Percentiles rank a stretch among this genome's conserved stretches.
phyloP scores from a whole-genome alignment of 768 basidiomycete species.

The Termitomyces sp. region DNA sequence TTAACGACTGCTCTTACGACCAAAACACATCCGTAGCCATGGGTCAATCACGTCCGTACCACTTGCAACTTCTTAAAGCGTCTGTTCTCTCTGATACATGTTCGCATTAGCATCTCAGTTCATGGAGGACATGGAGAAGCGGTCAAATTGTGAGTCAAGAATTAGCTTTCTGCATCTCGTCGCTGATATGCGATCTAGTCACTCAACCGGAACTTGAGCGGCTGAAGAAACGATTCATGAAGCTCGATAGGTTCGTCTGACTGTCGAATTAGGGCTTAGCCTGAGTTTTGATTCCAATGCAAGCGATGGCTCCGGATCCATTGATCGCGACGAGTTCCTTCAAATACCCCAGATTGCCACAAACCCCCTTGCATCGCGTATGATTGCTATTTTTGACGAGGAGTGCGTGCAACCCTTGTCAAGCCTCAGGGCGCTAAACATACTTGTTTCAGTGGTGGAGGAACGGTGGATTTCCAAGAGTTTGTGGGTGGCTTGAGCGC shows the following conservation, averaged over 20 bases:
- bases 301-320: slow-evolving; percentile 95
- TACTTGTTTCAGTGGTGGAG: slow-evolving; percentile 71
- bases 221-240: slow-evolving; percentile 99
- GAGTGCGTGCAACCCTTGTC: slow-evolving; percentile 62
- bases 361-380: slow-evolving; percentile 92
- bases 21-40: slow-evolving; percentile 22
- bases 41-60: slow-evolving; percentile 80
- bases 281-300: not conserved
- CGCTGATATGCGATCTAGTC: slow-evolving; percentile 50
- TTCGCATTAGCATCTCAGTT: slow-evolving; percentile 74
- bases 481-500: slow-evolving; percentile 98
- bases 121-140: slow-evolving; percentile 97
- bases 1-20: slow-evolving; percentile 1
- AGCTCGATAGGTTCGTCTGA: slow-evolving; percentile 77
- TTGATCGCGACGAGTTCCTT: slow-evolving; percentile 97
- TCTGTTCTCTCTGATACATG: slow-evolving; percentile 4
- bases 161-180: not conserved
- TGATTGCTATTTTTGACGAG: slow-evolving; percentile 99
- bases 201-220: slow-evolving; percentile 91
- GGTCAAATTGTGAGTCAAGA: slow-evolving; percentile 85
- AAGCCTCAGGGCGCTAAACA: slow-evolving; percentile 6
- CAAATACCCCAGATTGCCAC: slow-evolving; percentile 99
- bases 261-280: not conserved
- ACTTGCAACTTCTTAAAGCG: not conserved
- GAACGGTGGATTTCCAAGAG: slow-evolving; percentile 98